A percentile compares a stretch with the other conserved stretches of the same genome.
Evolutionary conservation across 441 rosid genomes (phyloP).

Genomic region (Brassica hybrid): DNA sequence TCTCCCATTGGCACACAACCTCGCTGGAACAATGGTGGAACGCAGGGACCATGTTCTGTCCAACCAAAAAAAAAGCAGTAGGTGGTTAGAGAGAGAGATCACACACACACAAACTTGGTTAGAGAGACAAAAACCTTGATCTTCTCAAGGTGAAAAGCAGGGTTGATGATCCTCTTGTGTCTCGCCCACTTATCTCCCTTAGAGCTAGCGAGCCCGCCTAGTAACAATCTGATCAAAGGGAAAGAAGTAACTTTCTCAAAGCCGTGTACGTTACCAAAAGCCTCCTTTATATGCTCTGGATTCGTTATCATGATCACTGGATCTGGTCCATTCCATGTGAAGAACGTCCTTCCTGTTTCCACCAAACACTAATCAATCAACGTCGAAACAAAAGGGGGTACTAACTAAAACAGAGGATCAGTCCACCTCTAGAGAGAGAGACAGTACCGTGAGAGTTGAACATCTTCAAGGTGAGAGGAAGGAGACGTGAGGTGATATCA

Average conservation of each 20-base stretch:
- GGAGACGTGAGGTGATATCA: not conserved
- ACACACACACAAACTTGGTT: not conserved
- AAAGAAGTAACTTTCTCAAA: constrained; percentile 4
- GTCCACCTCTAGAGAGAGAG: not conserved
- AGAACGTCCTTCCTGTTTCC: constrained; percentile 45
- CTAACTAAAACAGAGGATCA: not conserved
- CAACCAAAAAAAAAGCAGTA: not conserved
- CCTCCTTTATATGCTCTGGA: constrained; percentile 47
- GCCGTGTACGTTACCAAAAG: constrained; percentile 35
- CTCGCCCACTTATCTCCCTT: constrained; percentile 3
- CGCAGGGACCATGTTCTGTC: constrained; percentile 26
- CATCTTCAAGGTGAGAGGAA: not conserved
- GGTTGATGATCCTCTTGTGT: constrained; percentile 46
- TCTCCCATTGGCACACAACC: constrained; percentile 35
- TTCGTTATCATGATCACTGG: constrained; percentile 44
- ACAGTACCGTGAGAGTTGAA: not conserved
- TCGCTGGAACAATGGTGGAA: not conserved
- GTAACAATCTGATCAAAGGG: constrained; percentile 6
- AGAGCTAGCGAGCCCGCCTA: constrained; percentile 16
- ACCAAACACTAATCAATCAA: not conserved
- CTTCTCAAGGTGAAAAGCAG: constrained; percentile 50
- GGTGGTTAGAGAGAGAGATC: no score
- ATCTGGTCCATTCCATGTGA: constrained; percentile 46
- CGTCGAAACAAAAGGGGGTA: not conserved
- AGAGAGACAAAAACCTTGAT: constrained; percentile 39